Percentiles rank a stretch among this genome's conserved stretches.
Conservation (phyloP, 2,329 filamentous ascomycete genomes). For the Thelonectria discophora region DNA sequence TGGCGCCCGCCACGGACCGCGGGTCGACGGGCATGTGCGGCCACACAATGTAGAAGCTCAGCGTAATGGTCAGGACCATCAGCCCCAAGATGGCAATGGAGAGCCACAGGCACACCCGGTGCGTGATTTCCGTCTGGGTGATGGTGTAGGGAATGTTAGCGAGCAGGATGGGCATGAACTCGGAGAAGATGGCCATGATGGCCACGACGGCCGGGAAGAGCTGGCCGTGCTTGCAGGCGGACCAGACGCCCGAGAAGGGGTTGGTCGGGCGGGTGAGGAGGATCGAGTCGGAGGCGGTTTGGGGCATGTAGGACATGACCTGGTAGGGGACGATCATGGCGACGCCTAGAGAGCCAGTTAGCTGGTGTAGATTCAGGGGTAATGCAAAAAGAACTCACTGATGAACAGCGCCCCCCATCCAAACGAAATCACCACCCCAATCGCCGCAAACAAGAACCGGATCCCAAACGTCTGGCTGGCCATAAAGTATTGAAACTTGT, state of each 20-base stretch:
- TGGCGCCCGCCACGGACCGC: conserved; percentile 54
- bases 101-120: conserved; percentile 53
- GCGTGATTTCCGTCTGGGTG: conserved; percentile 50
- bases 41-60: conserved; percentile 54
- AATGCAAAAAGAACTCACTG: conserved; percentile 30
- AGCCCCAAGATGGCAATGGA: conserved; percentile 50
- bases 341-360: conserved; percentile 48
- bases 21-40: conserved; percentile 58
- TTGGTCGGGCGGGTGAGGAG: conserved; percentile 55
- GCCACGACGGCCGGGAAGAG: conserved; percentile 53
- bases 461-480: conserved; percentile 54
- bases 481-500: conserved; percentile 50
- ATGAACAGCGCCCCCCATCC: conserved; percentile 54
- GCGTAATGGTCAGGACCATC: conserved; percentile 53
- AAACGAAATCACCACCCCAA: conserved; percentile 54
- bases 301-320: conserved; percentile 48
- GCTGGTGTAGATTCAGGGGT: not conserved
- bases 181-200: conserved; percentile 55
- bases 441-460: conserved; percentile 53
- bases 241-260: conserved; percentile 54
- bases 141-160: conserved; percentile 59
- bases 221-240: conserved; percentile 38
- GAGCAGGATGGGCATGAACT: conserved; percentile 60
- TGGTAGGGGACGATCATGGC: conserved; percentile 56
- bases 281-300: conserved; percentile 50